phyloP scores from a whole-genome alignment of 208 protist species.

The Crithidia mellificae region DNA sequence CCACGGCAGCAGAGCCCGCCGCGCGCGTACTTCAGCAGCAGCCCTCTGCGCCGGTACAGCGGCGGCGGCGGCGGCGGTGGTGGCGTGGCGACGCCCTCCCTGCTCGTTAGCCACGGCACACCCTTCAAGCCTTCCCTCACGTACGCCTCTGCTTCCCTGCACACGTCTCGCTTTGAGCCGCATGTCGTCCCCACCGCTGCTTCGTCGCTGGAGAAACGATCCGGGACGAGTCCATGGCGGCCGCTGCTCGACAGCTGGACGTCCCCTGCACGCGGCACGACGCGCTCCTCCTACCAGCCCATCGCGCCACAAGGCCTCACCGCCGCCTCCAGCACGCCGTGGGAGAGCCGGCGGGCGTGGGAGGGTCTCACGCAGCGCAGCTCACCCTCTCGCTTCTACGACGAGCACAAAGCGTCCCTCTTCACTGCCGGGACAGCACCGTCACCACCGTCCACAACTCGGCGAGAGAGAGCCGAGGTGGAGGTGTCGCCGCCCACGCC shows the following conservation, averaged over 20 bases:
- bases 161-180: background rate
- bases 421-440: background rate
- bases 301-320: background rate
- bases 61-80: background rate
- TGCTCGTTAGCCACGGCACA: background rate
- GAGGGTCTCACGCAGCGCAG: background rate
- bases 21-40: conserved; percentile 2
- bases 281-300: conserved; percentile 2
- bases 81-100: background rate
- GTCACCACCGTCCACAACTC: background rate
- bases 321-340: conserved; percentile 8
- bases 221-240: background rate
- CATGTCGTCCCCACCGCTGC: background rate
- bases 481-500: conserved; percentile 30
- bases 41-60: conserved; percentile 11
- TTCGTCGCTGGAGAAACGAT: background rate
- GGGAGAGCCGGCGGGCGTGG: conserved; percentile 19
- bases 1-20: conserved; percentile 9
- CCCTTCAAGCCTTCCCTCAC: conserved; percentile 21
- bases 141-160: conserved; percentile 8
- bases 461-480: conserved; percentile 11
- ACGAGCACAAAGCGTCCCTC: background rate
- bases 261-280: background rate
- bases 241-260: conserved; percentile 6
- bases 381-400: background rate